phyloP scores from a whole-genome alignment of 768 basidiomycete genomes.

The Amanita rimosa region DNA sequence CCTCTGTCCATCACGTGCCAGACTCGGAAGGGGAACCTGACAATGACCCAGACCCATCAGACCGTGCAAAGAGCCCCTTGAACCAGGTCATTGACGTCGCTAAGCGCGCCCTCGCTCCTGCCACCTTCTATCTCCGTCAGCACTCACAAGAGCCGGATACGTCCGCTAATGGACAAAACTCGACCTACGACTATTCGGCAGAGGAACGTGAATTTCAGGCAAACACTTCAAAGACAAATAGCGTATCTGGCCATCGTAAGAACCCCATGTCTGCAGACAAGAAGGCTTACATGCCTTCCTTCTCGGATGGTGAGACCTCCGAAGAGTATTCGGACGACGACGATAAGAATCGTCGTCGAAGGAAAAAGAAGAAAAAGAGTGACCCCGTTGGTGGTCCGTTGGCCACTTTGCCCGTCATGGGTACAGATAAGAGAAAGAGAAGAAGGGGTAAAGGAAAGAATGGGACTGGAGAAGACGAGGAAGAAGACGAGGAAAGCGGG shows the following conservation, averaged over 20 bases:
- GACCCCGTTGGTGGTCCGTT: constrained; percentile 42
- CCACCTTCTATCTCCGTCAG: constrained; percentile 56
- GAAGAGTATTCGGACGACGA: constrained; percentile 40
- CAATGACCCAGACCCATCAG: constrained; percentile 19
- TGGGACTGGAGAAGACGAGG: constrained; percentile 26
- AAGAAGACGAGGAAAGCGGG: constrained; percentile 38
- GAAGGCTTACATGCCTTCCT: constrained; percentile 66
- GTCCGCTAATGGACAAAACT: constrained; percentile 22
- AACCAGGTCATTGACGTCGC: constrained; percentile 48
- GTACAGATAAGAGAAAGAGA: constrained; percentile 53
- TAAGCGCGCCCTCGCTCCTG: constrained; percentile 38
- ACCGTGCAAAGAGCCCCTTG: constrained; percentile 61
- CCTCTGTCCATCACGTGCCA: constrained; percentile 47
- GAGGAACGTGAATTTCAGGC: constrained; percentile 60
- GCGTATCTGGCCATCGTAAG: constrained; percentile 27
- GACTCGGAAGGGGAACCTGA: constrained; percentile 55
- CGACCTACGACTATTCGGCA: constrained; percentile 68
- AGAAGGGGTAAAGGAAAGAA: constrained; percentile 35
- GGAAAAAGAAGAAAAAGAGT: constrained; percentile 40
- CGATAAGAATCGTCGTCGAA: constrained; percentile 36
- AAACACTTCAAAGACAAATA: constrained; percentile 17
- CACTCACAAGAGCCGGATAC: constrained; percentile 48
- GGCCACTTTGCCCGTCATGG: constrained; percentile 56
- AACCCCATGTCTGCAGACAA: constrained; percentile 67
- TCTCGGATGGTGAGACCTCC: constrained; percentile 51